Percentiles rank a stretch among this genome's conserved stretches.
Evolutionary conservation across 192 early-diverging fungal species (phyloP).

Genomic region (Coemansia sp.): DNA sequence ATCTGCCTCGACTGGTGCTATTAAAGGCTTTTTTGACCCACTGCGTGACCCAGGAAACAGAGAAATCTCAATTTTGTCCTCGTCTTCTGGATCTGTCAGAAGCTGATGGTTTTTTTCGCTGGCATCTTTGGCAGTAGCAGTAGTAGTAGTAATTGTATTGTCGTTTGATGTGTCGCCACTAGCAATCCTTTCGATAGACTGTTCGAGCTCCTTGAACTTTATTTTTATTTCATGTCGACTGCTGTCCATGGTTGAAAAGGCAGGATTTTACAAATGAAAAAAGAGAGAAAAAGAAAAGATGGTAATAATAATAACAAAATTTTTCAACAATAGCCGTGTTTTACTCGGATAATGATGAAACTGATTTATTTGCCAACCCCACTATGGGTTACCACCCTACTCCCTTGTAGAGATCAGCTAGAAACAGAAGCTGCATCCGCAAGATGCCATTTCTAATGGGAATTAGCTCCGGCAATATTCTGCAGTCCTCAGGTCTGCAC

Average conservation of each 20-base stretch:
- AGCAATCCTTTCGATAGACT: not conserved
- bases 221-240: not conserved
- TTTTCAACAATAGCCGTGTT: no score
- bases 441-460: no score
- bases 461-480: no score
- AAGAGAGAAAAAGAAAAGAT: not conserved
- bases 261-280: not conserved
- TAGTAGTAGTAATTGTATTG: no score
- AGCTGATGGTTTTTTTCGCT: not conserved
- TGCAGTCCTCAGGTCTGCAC: no score
- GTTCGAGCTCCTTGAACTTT: not conserved
- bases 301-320: not conserved
- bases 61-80: not conserved
- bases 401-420: no score
- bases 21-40: not conserved
- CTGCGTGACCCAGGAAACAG: not conserved
- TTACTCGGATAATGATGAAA: no score
- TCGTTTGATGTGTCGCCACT: not conserved
- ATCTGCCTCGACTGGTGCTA: constrained; percentile 1
- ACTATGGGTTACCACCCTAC: no score
- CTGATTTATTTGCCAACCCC: no score
- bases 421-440: no score
- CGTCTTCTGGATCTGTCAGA: not conserved
- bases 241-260: not conserved
- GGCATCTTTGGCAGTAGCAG: not conserved